A percentile compares a stretch with the other conserved stretches of the same genome.
phyloP scores from a whole-genome alignment of 495 filamentous ascomycete genomes.

The Rostrohypoxylon terebratum region DNA sequence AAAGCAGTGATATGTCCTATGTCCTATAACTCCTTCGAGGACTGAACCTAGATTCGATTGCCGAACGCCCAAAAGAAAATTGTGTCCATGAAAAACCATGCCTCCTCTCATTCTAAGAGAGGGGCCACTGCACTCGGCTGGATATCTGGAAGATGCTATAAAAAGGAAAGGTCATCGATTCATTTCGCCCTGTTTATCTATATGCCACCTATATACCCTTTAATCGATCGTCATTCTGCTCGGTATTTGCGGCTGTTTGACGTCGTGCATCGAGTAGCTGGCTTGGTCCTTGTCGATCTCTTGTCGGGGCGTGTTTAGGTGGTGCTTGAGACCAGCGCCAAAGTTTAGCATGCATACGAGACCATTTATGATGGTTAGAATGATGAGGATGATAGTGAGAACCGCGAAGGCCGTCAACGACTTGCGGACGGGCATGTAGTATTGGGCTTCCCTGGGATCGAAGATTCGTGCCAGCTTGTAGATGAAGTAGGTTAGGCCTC shows the following conservation, averaged over 20 bases:
- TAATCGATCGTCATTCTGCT: slow-evolving; percentile 93
- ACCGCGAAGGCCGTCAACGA: slow-evolving; percentile 93
- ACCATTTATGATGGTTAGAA: slow-evolving; percentile 90
- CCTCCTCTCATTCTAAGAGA: slow-evolving; percentile 30
- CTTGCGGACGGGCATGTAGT: slow-evolving; percentile 79
- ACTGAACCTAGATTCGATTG: slow-evolving; percentile 32
- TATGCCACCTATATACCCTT: slow-evolving; percentile 31
- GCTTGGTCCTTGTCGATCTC: slow-evolving; percentile 78
- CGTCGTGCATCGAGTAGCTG: slow-evolving; percentile 72
- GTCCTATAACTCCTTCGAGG: slow-evolving; percentile 36
- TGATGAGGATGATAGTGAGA: slow-evolving; percentile 87
- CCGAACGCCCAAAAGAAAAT: slow-evolving; percentile 34
- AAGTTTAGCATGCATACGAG: slow-evolving; percentile 91
- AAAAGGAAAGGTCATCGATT: slow-evolving; percentile 50
- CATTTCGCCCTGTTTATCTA: slow-evolving; percentile 51
- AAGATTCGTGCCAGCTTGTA: slow-evolving; percentile 99
- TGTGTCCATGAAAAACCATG: slow-evolving; percentile 26
- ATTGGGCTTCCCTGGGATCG: slow-evolving; percentile 59
- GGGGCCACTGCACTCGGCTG: slow-evolving; percentile 21
- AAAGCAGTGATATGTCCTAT: slow-evolving; percentile 20
- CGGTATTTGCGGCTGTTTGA: slow-evolving; percentile 68
- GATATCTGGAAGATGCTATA: slow-evolving; percentile 48
- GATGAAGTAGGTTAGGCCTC: slow-evolving; percentile 92
- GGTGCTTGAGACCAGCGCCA: slow-evolving; percentile 86
- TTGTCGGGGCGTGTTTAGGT: slow-evolving; percentile 75